Evolutionary conservation across 257 asterid genomes (phyloP).

Genomic region (Phtheirospermum japonicum): DNA sequence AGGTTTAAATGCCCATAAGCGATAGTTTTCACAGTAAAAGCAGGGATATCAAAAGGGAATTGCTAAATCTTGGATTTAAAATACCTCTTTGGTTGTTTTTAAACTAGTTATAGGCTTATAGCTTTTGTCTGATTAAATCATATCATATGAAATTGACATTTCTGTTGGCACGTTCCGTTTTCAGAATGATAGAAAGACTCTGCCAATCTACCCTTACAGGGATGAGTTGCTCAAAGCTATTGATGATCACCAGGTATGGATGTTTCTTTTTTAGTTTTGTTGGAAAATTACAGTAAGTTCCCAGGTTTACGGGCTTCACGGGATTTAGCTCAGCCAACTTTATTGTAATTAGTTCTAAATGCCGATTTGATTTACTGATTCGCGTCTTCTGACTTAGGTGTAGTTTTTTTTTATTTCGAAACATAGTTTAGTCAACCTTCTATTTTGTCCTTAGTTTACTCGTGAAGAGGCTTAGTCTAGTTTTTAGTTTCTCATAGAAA

Average conservation of each 20-base stretch:
- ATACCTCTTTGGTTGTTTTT: slow-evolving; percentile 8
- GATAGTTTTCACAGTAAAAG: slow-evolving; percentile 1
- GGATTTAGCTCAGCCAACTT: neutral
- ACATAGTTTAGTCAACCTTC: neutral
- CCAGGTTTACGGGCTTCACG: neutral
- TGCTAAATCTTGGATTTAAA: slow-evolving; percentile 7
- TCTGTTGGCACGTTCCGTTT: slow-evolving; percentile 19
- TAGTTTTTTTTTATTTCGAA: slow-evolving; percentile 3
- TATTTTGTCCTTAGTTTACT: slow-evolving; percentile 4
- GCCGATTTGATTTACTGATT: neutral
- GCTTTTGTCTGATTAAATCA: slow-evolving; percentile 11
- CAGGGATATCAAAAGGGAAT: neutral
- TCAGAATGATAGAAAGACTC: slow-evolving; percentile 82
- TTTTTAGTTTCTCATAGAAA: neutral
- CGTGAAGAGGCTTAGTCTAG: neutral
- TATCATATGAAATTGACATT: slow-evolving; percentile 22
- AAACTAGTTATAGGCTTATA: neutral
- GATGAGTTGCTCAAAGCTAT: slow-evolving; percentile 79
- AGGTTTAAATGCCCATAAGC: slow-evolving; percentile 4
- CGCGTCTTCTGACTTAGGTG: neutral
- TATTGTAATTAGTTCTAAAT: neutral
- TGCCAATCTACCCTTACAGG: slow-evolving; percentile 75
- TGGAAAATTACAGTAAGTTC: neutral
- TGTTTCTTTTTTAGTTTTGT: slow-evolving; percentile 14
- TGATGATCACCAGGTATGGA: slow-evolving; percentile 67